Evolutionary conservation across 2,329 filamentous ascomycete species (phyloP).

Genomic region (Cladosporium cucumerinum): DNA sequence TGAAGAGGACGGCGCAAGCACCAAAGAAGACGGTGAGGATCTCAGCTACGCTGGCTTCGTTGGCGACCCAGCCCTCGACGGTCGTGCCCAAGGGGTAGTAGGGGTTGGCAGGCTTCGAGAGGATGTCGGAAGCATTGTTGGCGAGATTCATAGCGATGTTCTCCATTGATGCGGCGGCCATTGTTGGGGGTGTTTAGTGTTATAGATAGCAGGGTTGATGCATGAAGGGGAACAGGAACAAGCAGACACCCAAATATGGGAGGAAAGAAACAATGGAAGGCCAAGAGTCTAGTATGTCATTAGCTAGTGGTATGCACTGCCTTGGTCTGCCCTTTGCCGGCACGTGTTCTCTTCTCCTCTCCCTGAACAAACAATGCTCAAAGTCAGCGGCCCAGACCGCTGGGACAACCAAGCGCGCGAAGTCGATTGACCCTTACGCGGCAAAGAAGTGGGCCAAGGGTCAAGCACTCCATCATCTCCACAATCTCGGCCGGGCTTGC

Average conservation of each 20-base stretch:
- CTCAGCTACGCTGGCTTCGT: conserved; percentile 57
- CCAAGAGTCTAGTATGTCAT: conserved; percentile 4
- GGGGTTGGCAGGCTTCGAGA: conserved; percentile 45
- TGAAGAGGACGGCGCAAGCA: conserved; percentile 57
- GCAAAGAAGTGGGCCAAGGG: not conserved
- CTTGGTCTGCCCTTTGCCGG: not conserved
- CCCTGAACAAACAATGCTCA: not conserved
- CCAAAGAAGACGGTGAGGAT: conserved; percentile 60
- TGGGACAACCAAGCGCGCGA: not conserved
- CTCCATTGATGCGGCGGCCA: conserved; percentile 8
- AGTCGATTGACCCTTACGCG: not conserved
- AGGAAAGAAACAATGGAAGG: not conserved
- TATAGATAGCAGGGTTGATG: not conserved
- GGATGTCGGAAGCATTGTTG: conserved; percentile 1
- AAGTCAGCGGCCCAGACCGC: not conserved
- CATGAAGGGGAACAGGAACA: not conserved
- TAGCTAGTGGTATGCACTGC: conserved; percentile 4
- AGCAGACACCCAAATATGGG: not conserved
- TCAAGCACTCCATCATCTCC: conserved; percentile 1
- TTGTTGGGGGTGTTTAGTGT: not conserved
- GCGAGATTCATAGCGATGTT: conserved; percentile 8
- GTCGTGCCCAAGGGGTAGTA: conserved; percentile 67
- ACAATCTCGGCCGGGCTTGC: not conserved
- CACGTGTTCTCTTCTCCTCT: conserved; percentile 11
- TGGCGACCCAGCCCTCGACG: conserved; percentile 63